Conservation (phyloP, 805 yeast genomes). For the Kodamaea lidongshanica region DNA sequence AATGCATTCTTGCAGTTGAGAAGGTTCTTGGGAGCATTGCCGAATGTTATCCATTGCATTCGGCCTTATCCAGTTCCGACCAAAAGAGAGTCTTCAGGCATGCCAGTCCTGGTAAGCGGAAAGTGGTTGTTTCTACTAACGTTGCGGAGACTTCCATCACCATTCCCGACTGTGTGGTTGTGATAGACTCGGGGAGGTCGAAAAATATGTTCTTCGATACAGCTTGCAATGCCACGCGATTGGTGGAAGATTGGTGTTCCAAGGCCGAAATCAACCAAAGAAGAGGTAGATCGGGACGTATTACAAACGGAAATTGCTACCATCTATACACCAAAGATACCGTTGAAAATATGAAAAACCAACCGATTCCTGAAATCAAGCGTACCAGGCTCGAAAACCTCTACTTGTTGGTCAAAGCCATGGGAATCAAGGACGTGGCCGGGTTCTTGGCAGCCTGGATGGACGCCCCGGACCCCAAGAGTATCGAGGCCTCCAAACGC, state of each 20-base stretch:
- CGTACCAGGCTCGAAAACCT: constrained; percentile 79
- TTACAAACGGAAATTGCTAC: constrained; percentile 73
- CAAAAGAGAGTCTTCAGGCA: constrained; percentile 68
- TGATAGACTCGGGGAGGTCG: constrained; percentile 81
- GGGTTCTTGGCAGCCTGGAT: constrained; percentile 67
- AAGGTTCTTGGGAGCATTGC: constrained; percentile 8
- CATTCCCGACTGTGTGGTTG: constrained; percentile 90
- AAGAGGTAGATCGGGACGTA: constrained; percentile 98
- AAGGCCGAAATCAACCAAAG: constrained; percentile 86
- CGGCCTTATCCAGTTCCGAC: constrained; percentile 76
- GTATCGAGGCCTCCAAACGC: constrained; percentile 46
- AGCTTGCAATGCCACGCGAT: constrained; percentile 56
- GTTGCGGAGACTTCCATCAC: constrained; percentile 97
- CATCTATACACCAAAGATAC: constrained; percentile 67
- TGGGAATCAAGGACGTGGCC: constrained; percentile 73
- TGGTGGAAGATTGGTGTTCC: constrained; percentile 82
- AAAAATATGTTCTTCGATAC: constrained; percentile 72
- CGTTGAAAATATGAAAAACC: constrained; percentile 49
- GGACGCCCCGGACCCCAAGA: constrained; percentile 64
- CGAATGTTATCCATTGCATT: constrained; percentile 70
- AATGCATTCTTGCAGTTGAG: constrained; percentile 44
- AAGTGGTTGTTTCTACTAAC: constrained; percentile 84
- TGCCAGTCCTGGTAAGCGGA: constrained; percentile 53
- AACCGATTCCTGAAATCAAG: constrained; percentile 85
- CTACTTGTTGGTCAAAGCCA: constrained; percentile 77